phyloP scores from a whole-genome alignment of 192 early-diverging fungal species.

The Coemansia sp. region DNA sequence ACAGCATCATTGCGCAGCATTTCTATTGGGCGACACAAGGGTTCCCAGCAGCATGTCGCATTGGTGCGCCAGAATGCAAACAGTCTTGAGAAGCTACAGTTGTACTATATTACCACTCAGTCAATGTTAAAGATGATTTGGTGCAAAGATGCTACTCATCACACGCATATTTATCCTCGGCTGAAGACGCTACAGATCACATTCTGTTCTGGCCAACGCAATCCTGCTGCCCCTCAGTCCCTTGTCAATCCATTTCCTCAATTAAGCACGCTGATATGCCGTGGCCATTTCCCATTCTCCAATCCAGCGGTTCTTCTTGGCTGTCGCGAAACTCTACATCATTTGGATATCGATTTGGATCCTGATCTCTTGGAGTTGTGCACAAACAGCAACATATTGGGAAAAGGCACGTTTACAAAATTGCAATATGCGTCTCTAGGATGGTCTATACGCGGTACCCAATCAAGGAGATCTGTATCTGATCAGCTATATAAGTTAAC shows the following conservation, averaged over 20 bases:
- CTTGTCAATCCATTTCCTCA: constrained; percentile 18
- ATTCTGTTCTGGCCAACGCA: not conserved
- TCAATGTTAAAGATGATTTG: constrained; percentile 22
- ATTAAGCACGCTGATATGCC: constrained; percentile 25
- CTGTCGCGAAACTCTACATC: constrained; percentile 9
- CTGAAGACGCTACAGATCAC: constrained; percentile 21
- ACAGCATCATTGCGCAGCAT: constrained; percentile 23
- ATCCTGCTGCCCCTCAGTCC: not conserved
- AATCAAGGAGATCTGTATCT: not conserved
- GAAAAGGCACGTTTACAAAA: constrained; percentile 2
- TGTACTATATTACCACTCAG: constrained; percentile 9
- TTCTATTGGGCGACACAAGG: constrained; percentile 14
- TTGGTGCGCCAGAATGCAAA: constrained; percentile 21
- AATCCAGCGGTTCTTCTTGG: constrained; percentile 10
- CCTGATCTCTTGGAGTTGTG: not conserved
- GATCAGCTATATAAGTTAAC: constrained; percentile 2
- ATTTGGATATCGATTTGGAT: constrained; percentile 26
- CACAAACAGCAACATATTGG: not conserved
- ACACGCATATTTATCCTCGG: constrained; percentile 26
- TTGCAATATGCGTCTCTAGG: constrained; percentile 13
- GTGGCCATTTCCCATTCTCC: constrained; percentile 17
- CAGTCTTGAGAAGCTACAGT: constrained; percentile 18
- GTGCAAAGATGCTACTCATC: not conserved
- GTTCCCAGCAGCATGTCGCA: constrained; percentile 19
- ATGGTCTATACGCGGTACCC: not conserved